Evolutionary conservation across 176 grass and related monocot species (phyloP).

Genomic region (Lolium multiflorum): DNA sequence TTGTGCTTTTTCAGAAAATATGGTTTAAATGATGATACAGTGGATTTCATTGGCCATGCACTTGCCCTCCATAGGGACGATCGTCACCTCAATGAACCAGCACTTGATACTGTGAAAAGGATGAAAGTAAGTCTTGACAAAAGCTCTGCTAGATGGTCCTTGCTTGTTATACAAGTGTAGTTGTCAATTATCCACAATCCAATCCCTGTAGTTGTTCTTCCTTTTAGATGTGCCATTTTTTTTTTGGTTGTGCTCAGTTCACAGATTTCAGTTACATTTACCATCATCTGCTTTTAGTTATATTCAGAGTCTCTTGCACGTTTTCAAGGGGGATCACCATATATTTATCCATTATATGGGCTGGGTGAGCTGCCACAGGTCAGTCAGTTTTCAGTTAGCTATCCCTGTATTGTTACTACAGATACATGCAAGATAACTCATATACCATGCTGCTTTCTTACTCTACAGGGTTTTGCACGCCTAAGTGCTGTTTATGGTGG

Average conservation of each 20-base stretch:
- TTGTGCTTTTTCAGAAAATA: constrained; percentile 63
- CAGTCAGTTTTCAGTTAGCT: constrained; percentile 42
- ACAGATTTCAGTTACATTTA: constrained; percentile 27
- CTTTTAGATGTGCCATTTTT: background rate
- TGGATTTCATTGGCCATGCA: constrained; percentile 88
- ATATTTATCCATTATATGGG: constrained; percentile 93
- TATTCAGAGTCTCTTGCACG: constrained; percentile 83
- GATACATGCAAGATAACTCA: constrained; percentile 4
- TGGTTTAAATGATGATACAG: constrained; percentile 79
- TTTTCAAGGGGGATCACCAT: constrained; percentile 94
- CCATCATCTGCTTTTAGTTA: constrained; percentile 54
- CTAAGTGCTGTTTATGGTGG: constrained; percentile 99
- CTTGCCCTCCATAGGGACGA: constrained; percentile 92
- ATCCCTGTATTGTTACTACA: constrained; percentile 10
- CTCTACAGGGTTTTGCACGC: constrained; percentile 81
- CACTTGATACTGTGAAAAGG: constrained; percentile 94
- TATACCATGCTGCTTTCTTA: constrained; percentile 28
- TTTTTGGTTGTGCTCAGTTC: constrained; percentile 27
- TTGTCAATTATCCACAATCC: constrained; percentile 28
- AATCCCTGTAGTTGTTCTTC: constrained; percentile 15
- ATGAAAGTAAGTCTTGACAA: constrained; percentile 80
- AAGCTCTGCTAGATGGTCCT: constrained; percentile 4
- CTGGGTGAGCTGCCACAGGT: constrained; percentile 93
- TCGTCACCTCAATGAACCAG: constrained; percentile 74
- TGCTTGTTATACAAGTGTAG: background rate